Evolutionary conservation across 305 asterid genomes (phyloP).

Genomic region (Rubia occidens): DNA sequence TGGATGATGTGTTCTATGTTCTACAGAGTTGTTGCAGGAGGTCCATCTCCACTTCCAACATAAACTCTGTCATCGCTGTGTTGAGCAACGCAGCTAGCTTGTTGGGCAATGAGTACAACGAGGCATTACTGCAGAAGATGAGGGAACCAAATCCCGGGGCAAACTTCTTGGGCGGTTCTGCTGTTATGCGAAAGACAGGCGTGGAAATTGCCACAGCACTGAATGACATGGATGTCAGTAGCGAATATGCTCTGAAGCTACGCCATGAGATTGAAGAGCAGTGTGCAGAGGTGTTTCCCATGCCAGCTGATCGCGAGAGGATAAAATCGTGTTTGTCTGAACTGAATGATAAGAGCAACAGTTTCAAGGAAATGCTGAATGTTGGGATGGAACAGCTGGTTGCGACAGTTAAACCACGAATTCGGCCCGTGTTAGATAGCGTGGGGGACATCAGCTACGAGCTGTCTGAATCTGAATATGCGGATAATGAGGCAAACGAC

Average conservation of each 20-base stretch:
- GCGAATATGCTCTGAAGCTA: conserved; percentile 76
- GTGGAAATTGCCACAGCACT: conserved; percentile 76
- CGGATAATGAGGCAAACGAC: conserved; percentile 83
- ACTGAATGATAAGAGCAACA: conserved; percentile 63
- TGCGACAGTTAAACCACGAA: conserved; percentile 66
- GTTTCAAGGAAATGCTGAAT: conserved; percentile 57
- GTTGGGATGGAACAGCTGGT: conserved; percentile 77
- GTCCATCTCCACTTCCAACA: conserved; percentile 78
- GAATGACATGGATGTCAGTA: conserved; percentile 86
- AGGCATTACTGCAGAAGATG: conserved; percentile 81
- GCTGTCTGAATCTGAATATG: conserved; percentile 81
- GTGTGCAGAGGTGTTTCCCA: conserved; percentile 69
- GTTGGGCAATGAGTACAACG: conserved; percentile 71
- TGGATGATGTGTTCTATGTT: conserved; percentile 89
- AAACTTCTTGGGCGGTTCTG: conserved; percentile 78
- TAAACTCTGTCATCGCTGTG: conserved; percentile 74
- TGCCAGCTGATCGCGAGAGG: conserved; percentile 80
- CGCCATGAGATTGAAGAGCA: conserved; percentile 90
- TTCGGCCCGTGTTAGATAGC: conserved; percentile 64
- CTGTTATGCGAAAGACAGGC: conserved; percentile 66
- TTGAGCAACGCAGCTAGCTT: conserved; percentile 75
- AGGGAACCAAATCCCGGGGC: conserved; percentile 87
- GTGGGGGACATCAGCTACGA: conserved; percentile 82
- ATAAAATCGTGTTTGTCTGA: conserved; percentile 80
- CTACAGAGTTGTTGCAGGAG: conserved; percentile 90